These are phyloP conservation scores for Primulina eburnea DNA, from an alignment of 257 asterid species.

Conservation along the genomic window DNA sequence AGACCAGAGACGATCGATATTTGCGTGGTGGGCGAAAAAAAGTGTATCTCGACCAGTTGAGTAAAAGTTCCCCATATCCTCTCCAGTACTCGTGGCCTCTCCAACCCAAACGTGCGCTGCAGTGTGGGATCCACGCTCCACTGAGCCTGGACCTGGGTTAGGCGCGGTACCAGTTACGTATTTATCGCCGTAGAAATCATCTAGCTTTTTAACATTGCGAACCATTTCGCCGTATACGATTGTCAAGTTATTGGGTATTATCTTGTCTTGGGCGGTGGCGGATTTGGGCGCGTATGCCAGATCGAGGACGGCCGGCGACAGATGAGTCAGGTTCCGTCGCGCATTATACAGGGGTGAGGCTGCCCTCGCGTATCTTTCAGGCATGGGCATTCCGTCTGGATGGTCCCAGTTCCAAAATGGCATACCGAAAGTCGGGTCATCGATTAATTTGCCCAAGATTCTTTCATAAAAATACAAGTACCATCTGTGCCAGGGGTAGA, in stretches of 20 bases:
- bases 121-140: conserved; percentile 41
- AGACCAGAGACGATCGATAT: conserved; percentile 48
- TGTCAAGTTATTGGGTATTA: conserved; percentile 29
- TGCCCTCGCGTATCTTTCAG: conserved; percentile 6
- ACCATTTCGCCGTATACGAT: conserved; percentile 44
- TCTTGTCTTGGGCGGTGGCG: conserved; percentile 27
- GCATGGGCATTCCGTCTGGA: conserved; percentile 35
- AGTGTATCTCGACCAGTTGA: conserved; percentile 35
- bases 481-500: conserved; percentile 49
- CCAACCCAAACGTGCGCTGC: conserved; percentile 43
- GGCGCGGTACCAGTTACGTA: conserved; percentile 33
- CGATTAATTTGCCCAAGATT: conserved; percentile 38
- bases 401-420: conserved; percentile 53
- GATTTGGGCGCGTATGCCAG: conserved; percentile 28
- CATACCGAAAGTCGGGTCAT: conserved; percentile 39
- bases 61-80: conserved; percentile 54
- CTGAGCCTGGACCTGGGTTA: conserved; percentile 39
- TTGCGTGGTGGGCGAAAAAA: conserved; percentile 42
- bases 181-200: conserved; percentile 38
- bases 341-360: conserved; percentile 29
- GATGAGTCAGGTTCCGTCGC: conserved; percentile 29
- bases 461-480: conserved; percentile 46
- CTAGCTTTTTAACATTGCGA: conserved; percentile 26
- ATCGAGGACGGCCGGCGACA: conserved; percentile 33
- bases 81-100: conserved; percentile 30